These are phyloP conservation scores for Barnettozyma populi DNA, from an alignment of 805 yeast species.

Conservation along the genomic window DNA sequence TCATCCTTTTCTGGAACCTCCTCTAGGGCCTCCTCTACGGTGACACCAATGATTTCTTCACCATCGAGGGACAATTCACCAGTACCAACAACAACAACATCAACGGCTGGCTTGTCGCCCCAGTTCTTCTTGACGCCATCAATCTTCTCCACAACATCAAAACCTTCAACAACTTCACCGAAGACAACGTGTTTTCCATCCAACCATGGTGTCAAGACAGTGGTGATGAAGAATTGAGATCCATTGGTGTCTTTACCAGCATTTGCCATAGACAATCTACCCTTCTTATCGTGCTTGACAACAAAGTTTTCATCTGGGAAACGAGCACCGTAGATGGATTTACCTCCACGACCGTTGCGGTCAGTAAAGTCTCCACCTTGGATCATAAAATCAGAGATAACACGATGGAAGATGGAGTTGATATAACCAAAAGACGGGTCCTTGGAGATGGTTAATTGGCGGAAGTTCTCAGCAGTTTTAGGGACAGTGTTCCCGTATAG, in stretches of 20 bases:
- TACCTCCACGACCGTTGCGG: constrained; percentile 67
- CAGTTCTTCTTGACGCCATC: constrained; percentile 65
- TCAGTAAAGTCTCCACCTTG: constrained; percentile 89
- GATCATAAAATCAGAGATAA: constrained; percentile 83
- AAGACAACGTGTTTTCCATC: constrained; percentile 94
- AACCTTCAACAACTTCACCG: constrained; percentile 88
- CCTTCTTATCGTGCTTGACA: constrained; percentile 72
- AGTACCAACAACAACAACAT: constrained; percentile 57
- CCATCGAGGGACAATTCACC: constrained; percentile 55
- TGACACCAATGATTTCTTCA: constrained; percentile 19
- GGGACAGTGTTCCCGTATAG: constrained; percentile 83
- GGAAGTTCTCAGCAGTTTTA: constrained; percentile 84
- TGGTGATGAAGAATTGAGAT: constrained; percentile 84
- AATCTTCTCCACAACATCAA: constrained; percentile 72
- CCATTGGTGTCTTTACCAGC: constrained; percentile 93
- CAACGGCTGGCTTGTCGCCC: constrained; percentile 68
- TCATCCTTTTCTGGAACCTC: constrained; percentile 28
- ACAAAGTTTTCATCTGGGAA: constrained; percentile 58
- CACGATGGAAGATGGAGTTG: constrained; percentile 65
- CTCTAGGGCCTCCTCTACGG: constrained; percentile 16
- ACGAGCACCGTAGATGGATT: constrained; percentile 70
- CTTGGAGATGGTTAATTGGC: constrained; percentile 70
- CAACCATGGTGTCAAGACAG: constrained; percentile 75
- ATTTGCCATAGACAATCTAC: constrained; percentile 86
- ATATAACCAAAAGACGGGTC: constrained; percentile 62